A percentile compares a stretch with the other conserved stretches of the same genome.
Conservation (phyloP, 2,329 filamentous ascomycete genomes). For the Peltaster fructicola region DNA sequence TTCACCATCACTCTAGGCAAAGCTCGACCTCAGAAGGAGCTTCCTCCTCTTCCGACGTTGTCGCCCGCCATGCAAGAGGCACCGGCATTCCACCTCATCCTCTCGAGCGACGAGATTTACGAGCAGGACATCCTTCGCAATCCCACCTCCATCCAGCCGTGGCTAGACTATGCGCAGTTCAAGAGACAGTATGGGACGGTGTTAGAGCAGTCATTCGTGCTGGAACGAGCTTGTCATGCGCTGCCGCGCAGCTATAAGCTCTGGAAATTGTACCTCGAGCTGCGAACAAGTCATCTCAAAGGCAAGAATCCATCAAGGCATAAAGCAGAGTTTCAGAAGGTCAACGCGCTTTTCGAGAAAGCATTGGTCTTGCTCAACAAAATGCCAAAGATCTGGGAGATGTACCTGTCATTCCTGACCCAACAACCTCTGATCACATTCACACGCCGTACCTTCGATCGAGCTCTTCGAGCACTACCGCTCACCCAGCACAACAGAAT, state of each 20-base stretch:
- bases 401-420: constrained; percentile 83
- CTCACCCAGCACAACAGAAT: constrained; percentile 91
- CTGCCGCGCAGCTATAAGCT: constrained; percentile 93
- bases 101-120: constrained; percentile 82
- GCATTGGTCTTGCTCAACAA: constrained; percentile 90
- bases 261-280: constrained; percentile 91
- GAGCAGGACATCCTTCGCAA: constrained; percentile 89
- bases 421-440: constrained; percentile 81
- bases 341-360: constrained; percentile 86
- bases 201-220: constrained; percentile 69
- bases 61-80: too few relatives aligned
- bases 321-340: constrained; percentile 70
- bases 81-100: constrained; percentile 32
- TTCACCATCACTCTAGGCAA: constrained; percentile 13
- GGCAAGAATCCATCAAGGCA: constrained; percentile 70
- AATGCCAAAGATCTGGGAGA: constrained; percentile 97
- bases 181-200: constrained; percentile 73
- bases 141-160: constrained; percentile 72
- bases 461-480: constrained; percentile 75
- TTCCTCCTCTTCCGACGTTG: constrained; percentile 2
- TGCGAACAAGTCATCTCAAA: constrained; percentile 48
- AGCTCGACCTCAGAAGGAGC: constrained; percentile 6
- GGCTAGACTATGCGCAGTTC: constrained; percentile 85
- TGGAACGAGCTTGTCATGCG: constrained; percentile 80
- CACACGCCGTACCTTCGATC: constrained; percentile 77